Evolutionary conservation across 176 grass and related monocot species (phyloP), one percentile per base, ranked within the genome.

Genomic region (Canna indica): DNA sequence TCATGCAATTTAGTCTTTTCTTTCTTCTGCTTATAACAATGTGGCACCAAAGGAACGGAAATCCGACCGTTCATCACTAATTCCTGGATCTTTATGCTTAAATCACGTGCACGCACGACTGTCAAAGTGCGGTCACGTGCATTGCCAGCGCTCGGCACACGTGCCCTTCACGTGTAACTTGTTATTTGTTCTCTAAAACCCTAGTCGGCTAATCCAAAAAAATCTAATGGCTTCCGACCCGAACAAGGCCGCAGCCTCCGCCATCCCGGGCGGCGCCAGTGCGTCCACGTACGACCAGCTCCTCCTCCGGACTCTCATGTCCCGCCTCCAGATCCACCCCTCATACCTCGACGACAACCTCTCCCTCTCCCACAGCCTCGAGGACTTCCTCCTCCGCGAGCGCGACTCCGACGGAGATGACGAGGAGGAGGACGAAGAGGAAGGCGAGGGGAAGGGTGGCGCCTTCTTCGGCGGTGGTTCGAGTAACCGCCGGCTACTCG

Each of bases 301-400:
- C 35, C 88, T 96, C 73, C 92, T 99, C 15, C 89, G 85, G 74
- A 88, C 84, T 75, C 84, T 99, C 22, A 91, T 93, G 88, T 81
- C 73, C 59, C 88, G 88, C 36, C 81, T 99, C 70, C 89, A 99
- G 80, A 89, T 99, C 80, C 89, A 79, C 2, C 89, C 86, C 74
- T 86, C 94, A n/a, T 99, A 82, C 77, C 86, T 91, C 68, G 86
- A 96, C 70, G 85, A 88, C 83, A 96, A 96, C 77, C 91, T 88
- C 48, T 96, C 91, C 86, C 88, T 96, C 79, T 90, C 85, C 72
- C 88, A 86, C 82, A 80, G 80, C 71, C 81, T 91, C 34, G 81
- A 91, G 47, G 92, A 96, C 73, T 88, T 91, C 16, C 75, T 87
- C 77, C 84, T 79, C 38, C 67, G 77, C 16, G 73, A 62, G 0